These are phyloP conservation scores for Botrytis aclada DNA, from an alignment of 2,329 filamentous ascomycete species.

Conservation along the genomic window DNA sequence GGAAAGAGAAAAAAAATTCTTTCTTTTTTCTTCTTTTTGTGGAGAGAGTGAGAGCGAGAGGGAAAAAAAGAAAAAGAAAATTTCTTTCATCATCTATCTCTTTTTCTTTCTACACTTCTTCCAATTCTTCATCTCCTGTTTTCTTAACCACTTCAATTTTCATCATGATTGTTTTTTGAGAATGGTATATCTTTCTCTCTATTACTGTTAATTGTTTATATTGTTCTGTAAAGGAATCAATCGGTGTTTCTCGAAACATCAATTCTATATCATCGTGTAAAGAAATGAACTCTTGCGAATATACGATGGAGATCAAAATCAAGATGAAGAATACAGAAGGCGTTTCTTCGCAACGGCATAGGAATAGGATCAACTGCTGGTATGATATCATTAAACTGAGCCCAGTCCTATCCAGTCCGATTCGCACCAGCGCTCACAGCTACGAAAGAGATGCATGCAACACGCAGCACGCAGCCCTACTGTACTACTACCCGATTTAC, in stretches of 20 bases:
- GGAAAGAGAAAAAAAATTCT: neutral
- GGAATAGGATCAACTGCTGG: neutral
- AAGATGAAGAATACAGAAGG: neutral
- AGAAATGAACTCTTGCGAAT: neutral
- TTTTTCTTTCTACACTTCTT: neutral
- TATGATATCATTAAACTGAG: neutral
- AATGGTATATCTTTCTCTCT: neutral
- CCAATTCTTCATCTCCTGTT: neutral
- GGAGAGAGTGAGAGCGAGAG: neutral
- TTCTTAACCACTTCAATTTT: too few relatives aligned
- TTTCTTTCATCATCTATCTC: neutral
- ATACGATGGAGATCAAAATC: neutral
- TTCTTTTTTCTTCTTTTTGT: conserved; percentile 5
- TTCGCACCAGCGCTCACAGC: neutral
- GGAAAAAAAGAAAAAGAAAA: neutral
- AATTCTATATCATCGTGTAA: neutral
- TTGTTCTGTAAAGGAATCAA: neutral
- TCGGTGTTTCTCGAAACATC: neutral
- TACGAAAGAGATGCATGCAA: neutral
- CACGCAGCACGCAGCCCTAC: neutral
- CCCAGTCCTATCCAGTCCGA: neutral
- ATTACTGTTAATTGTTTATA: neutral
- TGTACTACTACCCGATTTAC: neutral
- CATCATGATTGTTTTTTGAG: too few relatives aligned
- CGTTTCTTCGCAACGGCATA: neutral